phyloP scores from a whole-genome alignment of 1,284 basidiomycete genomes.

The Puccinia triticina region DNA sequence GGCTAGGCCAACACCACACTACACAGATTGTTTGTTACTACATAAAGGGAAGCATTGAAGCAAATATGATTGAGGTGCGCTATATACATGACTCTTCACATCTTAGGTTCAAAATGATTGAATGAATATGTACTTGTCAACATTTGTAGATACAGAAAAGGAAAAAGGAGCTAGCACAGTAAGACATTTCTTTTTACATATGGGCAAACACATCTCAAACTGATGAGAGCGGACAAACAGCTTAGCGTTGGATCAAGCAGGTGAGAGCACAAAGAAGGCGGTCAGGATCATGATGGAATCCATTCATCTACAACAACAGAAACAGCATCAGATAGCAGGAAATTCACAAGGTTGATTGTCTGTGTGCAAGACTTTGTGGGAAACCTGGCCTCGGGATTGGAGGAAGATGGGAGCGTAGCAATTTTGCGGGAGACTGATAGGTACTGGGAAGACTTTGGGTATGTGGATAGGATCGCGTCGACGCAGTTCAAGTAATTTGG shows the following conservation, averaged over 20 bases:
- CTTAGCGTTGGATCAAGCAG: background rate
- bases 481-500: slow-evolving; percentile 18
- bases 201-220: background rate
- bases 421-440: background rate
- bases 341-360: background rate
- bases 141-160: slow-evolving; percentile 14
- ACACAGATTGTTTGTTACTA: background rate
- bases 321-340: background rate
- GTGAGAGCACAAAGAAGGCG: background rate
- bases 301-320: background rate
- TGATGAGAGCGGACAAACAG: background rate
- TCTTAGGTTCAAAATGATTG: background rate
- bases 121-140: background rate
- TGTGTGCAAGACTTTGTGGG: slow-evolving; percentile 8
- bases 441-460: background rate
- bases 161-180: slow-evolving; percentile 5
- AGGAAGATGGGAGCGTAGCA: slow-evolving; percentile 20
- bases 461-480: background rate
- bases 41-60: slow-evolving; percentile 5
- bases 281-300: slow-evolving; percentile 6
- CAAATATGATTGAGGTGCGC: background rate
- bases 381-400: background rate
- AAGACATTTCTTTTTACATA: background rate
- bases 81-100: background rate
- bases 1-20: background rate